A percentile compares a stretch with the other conserved stretches of the same genome.
phyloP scores from a whole-genome alignment of 2,329 filamentous ascomycete genomes.

The Davidsoniella virescens region DNA sequence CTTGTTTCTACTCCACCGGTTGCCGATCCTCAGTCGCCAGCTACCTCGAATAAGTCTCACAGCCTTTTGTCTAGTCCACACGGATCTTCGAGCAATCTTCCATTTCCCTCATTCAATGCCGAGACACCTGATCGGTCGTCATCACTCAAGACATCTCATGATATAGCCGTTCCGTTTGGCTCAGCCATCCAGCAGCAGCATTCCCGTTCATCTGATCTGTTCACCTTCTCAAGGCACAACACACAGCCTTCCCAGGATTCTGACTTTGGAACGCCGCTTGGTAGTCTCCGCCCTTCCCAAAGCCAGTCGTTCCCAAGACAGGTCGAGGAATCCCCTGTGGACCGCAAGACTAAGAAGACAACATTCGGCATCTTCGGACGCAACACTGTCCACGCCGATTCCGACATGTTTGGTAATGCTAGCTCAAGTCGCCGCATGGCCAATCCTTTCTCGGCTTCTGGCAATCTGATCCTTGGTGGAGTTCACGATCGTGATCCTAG shows the following conservation, averaged over 20 bases:
- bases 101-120: conserved; percentile 26
- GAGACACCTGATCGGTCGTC: conserved; percentile 12
- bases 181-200: conserved; percentile 21
- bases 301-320: conserved; percentile 61
- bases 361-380: conserved; percentile 41
- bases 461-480: conserved; percentile 30
- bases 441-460: conserved; percentile 35
- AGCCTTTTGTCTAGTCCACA: conserved; percentile 46
- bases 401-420: conserved; percentile 19
- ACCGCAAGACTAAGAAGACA: conserved; percentile 26
- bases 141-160: conserved; percentile 8
- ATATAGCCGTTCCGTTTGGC: conserved; percentile 21
- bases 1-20: conserved; percentile 16
- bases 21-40: conserved; percentile 40
- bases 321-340: conserved; percentile 28
- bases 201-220: conserved; percentile 30
- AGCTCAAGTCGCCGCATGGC: conserved; percentile 24
- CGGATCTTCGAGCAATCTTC: conserved; percentile 41
- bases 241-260: conserved; percentile 26
- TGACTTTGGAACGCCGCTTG: conserved; percentile 47
- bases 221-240: conserved; percentile 42
- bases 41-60: conserved; percentile 39
- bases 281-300: conserved; percentile 53
- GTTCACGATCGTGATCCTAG: conserved; percentile 39
- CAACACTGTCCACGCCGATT: conserved; percentile 32